Evolutionary conservation across 176 grass and related monocot species (phyloP), one percentile per base, ranked within the genome.

Genomic region (Rhynchospora breviuscula): DNA sequence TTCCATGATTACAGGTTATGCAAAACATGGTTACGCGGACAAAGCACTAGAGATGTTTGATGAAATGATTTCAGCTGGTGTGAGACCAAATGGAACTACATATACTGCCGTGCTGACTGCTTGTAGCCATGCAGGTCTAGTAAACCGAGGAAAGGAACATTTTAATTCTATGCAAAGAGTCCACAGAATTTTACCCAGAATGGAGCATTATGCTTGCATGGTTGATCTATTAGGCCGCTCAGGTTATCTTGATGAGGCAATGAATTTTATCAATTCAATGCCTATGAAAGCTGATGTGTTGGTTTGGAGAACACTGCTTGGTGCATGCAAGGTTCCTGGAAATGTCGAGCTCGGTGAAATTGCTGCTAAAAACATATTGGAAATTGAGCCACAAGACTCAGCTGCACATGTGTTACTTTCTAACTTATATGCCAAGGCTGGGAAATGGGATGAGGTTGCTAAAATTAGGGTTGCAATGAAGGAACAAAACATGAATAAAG

Each of bases 131-230:
- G 86, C 86, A 26, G 92, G 89, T 87, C 74, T 93, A 10, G 86
- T 94, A 53, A 78, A 88, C 63, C 26, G 94, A 88, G 95, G 95
- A 8, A 90, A 90, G 79, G 90, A 94, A 14, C 77, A 91, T 72
- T 98, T 98, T 58, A 85, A 66, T 83, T 80, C 85, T 44, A 97
- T 94, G 92, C 88, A 94, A 84, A 89, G 65, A 57, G 85, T 87
- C 63, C 83, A 94, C 0, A 52, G 66, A 40, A 58, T 98, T 74
- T n/a, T 85, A 83, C 95, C 90, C 52, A 93, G 84, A 62, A 98
- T 93, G 89, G 90, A 94, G 67, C 90, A 98, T 86, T 93, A 98
- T 85, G 92, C 95, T 77, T 98, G 92, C 70, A 83, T 98, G 84
- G 89, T 91, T 62, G 95, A 98, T 93, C 84, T 94, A 23, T 86